Evolutionary conservation across 257 asterid genomes (phyloP).

Genomic region (Eustoma russellianum): DNA sequence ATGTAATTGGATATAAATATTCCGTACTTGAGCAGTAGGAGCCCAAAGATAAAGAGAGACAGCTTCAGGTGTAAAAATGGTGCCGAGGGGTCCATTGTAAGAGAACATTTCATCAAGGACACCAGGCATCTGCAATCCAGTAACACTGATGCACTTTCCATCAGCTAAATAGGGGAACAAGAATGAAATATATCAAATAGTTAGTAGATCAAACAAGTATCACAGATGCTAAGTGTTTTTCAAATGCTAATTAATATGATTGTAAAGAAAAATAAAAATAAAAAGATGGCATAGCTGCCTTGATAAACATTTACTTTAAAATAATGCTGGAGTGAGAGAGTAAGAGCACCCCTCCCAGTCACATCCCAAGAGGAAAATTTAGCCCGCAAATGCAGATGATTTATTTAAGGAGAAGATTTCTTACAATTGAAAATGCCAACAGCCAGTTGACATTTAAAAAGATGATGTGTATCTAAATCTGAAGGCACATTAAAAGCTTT

Average conservation of each 20-base stretch:
- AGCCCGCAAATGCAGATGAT: no score
- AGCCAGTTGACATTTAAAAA: slow-evolving; percentile 71
- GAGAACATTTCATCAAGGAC: slow-evolving; percentile 77
- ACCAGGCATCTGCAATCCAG: slow-evolving; percentile 93
- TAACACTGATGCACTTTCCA: slow-evolving; percentile 47
- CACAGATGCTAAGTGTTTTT: not conserved
- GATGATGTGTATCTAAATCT: slow-evolving; percentile 31
- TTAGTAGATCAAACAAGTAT: not conserved
- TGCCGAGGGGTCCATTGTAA: slow-evolving; percentile 79
- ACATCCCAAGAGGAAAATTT: no score
- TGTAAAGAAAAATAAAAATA: no score
- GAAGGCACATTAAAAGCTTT: slow-evolving; percentile 53
- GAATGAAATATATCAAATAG: not conserved
- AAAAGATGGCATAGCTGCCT: not conserved
- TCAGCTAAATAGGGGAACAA: slow-evolving; percentile 25
- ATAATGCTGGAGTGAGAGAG: no score
- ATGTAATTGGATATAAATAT: not conserved
- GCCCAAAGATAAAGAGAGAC: slow-evolving; percentile 83
- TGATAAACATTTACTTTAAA: no score
- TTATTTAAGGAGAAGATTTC: slow-evolving; percentile 13
- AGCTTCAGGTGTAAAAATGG: slow-evolving; percentile 45
- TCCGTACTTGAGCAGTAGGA: slow-evolving; percentile 84
- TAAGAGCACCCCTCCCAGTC: no score
- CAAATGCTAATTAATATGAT: not conserved
- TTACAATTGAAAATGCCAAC: slow-evolving; percentile 59